Percentiles rank a stretch among this genome's conserved stretches.
These are phyloP conservation scores for Sporothrix dimorphospora DNA, from an alignment of 2,329 filamentous ascomycete species.

Conservation along the genomic window DNA sequence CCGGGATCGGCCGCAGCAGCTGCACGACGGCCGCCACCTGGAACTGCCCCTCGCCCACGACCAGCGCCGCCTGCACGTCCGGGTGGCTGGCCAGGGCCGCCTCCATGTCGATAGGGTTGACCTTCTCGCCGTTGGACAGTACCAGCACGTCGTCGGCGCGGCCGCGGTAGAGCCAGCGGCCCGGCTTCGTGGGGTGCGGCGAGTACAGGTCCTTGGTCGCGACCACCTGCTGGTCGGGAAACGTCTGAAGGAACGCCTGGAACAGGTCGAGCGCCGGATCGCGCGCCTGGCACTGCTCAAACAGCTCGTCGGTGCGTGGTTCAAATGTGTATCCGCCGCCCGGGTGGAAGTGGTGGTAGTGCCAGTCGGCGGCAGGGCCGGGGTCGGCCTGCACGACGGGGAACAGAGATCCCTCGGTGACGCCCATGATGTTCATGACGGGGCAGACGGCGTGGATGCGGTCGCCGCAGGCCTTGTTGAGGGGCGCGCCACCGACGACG, in stretches of 20 bases:
- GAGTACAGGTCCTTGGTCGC: neutral
- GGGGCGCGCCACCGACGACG: neutral
- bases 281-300: neutral
- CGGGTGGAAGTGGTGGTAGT: constrained; percentile 3
- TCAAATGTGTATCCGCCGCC: neutral
- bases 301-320: neutral
- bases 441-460: neutral
- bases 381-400: neutral
- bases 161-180: neutral
- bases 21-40: neutral
- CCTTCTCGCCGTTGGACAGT: neutral
- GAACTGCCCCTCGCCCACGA: neutral
- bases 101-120: neutral
- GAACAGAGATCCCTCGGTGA: neutral
- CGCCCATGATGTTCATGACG: neutral
- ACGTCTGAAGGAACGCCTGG: neutral
- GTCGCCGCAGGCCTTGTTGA: neutral
- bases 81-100: neutral
- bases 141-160: neutral
- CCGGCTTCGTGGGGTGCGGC: neutral
- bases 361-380: neutral
- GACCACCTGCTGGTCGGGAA: neutral
- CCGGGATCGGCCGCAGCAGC: neutral
- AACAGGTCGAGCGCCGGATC: neutral
- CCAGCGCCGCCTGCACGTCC: neutral